Percentiles rank a stretch among this genome's conserved stretches.
Evolutionary conservation across 2,329 filamentous ascomycete genomes (phyloP).

Genomic region (Leptographium flavum): DNA sequence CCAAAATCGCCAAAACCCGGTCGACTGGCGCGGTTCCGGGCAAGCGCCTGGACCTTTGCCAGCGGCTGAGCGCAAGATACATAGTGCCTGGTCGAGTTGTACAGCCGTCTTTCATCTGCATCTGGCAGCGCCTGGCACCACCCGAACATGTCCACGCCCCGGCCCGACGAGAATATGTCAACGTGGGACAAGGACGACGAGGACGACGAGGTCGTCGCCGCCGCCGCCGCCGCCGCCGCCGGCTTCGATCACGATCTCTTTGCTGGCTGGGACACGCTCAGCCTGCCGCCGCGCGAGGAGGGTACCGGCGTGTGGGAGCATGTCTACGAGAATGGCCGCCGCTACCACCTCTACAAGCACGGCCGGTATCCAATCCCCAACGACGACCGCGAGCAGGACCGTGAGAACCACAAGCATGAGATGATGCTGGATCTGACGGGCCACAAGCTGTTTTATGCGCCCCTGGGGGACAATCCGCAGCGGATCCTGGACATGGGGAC

Average conservation of each 20-base stretch:
- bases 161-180: too few relatives aligned
- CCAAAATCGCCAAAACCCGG: background rate
- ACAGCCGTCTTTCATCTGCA: too few relatives aligned
- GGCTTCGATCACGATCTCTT: conserved; percentile 5
- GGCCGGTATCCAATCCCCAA: conserved; percentile 33
- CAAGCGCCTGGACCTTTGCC: too few relatives aligned
- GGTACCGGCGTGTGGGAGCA: conserved; percentile 9
- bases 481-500: conserved; percentile 35
- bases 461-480: conserved; percentile 23
- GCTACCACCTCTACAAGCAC: conserved; percentile 28
- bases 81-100: too few relatives aligned
- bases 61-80: too few relatives aligned
- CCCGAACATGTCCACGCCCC: too few relatives aligned
- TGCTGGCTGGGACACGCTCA: conserved; percentile 7
- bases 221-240: background rate
- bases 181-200: too few relatives aligned
- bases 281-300: conserved; percentile 3
- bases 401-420: conserved; percentile 30
- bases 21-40: background rate
- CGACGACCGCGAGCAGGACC: conserved; percentile 28
- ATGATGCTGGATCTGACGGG: conserved; percentile 29
- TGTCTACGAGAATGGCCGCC: conserved; percentile 10
- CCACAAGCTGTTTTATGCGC: conserved; percentile 25
- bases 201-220: background rate
- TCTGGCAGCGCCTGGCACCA: too few relatives aligned